phyloP scores from a whole-genome alignment of 805 yeast species.

The Maudiozyma bulderi region DNA sequence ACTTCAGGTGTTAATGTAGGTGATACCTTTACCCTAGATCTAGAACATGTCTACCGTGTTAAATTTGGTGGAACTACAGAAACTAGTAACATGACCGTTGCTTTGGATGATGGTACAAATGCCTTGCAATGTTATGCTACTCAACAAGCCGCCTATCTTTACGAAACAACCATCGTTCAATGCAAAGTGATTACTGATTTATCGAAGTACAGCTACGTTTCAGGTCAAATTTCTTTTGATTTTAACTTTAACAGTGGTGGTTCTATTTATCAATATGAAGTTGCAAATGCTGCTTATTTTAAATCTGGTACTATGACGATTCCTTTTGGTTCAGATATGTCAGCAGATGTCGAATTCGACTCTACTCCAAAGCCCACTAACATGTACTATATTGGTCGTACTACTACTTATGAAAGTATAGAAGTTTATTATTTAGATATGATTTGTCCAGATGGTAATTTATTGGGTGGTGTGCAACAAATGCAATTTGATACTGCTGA shows the following conservation, averaged over 20 bases:
- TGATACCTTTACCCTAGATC: conserved; percentile 19
- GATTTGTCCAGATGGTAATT: conserved; percentile 25
- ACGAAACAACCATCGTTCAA: conserved; percentile 22
- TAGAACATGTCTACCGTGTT: conserved; percentile 30
- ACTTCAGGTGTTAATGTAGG: conserved; percentile 14
- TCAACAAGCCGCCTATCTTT: conserved; percentile 30
- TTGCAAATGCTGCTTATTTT: conserved; percentile 26
- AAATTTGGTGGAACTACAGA: conserved; percentile 20
- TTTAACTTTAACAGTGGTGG: conserved; percentile 31
- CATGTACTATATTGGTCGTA: conserved; percentile 20
- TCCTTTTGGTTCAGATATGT: conserved; percentile 17
- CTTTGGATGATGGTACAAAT: conserved; percentile 17
- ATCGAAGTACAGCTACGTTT: conserved; percentile 11
- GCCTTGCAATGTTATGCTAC: conserved; percentile 26
- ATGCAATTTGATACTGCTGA: conserved; percentile 27
- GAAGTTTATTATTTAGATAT: conserved; percentile 30
- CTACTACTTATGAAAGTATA: conserved; percentile 26
- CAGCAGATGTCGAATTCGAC: conserved; percentile 24
- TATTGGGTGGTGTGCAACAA: conserved; percentile 21
- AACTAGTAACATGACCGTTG: conserved; percentile 7
- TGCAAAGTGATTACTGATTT: conserved; percentile 23
- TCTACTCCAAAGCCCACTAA: conserved; percentile 9
- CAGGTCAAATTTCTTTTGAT: conserved; percentile 25
- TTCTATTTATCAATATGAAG: conserved; percentile 22
- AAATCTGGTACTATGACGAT: conserved; percentile 23